These are phyloP conservation scores for Apiospora sp. DNA, from an alignment of 2,329 filamentous ascomycete species.

Conservation along the genomic window DNA sequence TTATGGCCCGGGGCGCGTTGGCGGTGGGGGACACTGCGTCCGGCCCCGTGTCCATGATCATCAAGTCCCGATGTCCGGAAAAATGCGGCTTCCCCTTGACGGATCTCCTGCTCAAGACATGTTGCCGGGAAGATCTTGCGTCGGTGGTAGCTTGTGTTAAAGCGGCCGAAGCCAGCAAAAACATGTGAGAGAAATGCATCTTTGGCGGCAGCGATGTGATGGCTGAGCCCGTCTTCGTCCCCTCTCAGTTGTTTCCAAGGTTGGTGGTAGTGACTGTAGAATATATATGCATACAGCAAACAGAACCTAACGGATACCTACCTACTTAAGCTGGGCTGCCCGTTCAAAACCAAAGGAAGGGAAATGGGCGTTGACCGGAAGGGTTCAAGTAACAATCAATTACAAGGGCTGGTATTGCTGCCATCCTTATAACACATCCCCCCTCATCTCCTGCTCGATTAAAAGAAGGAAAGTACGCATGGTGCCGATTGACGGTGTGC, in stretches of 20 bases:
- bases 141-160: neutral
- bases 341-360: neutral
- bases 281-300: neutral
- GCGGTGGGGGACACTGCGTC: neutral
- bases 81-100: neutral
- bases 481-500: neutral
- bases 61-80: neutral
- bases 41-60: neutral
- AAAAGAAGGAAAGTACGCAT: neutral
- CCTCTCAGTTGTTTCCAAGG: neutral
- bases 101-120: neutral
- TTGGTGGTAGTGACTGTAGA: neutral
- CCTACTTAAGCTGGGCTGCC: neutral
- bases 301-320: neutral
- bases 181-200: neutral
- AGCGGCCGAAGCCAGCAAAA: neutral
- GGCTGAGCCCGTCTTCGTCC: neutral
- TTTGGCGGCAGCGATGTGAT: neutral
- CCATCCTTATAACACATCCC: neutral
- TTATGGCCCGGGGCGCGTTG: conserved; percentile 7
- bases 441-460: neutral
- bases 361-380: neutral
- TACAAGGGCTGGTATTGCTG: neutral
- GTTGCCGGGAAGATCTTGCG: neutral
- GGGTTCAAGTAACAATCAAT: neutral